A percentile compares a stretch with the other conserved stretches of the same genome.
phyloP scores from a whole-genome alignment of 148 eudicot species.

The Salicornia ramosissima region DNA sequence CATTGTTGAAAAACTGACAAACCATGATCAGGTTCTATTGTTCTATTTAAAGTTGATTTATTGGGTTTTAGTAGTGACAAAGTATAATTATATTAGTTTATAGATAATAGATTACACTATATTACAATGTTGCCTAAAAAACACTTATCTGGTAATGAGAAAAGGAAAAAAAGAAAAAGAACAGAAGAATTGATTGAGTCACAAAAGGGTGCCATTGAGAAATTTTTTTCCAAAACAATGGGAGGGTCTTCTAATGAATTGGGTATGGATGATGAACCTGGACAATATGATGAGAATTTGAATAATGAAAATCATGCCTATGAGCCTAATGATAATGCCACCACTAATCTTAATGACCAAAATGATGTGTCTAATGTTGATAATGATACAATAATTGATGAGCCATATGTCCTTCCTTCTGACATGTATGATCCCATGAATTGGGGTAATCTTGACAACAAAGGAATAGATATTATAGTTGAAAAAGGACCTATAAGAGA shows the following conservation, averaged over 20 bases:
- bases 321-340: not conserved
- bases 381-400: not conserved
- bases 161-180: not conserved
- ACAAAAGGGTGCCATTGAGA: not conserved
- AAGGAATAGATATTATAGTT: too few relatives aligned
- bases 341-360: not conserved
- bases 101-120: too few relatives aligned
- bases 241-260: not conserved
- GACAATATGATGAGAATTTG: not conserved
- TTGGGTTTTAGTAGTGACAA: not conserved
- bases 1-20: too few relatives aligned
- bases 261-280: not conserved
- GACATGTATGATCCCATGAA: too few relatives aligned
- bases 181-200: too few relatives aligned
- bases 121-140: constrained; percentile 2
- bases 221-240: not conserved
- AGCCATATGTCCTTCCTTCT: too few relatives aligned
- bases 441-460: too few relatives aligned
- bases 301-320: not conserved
- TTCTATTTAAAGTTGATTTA: too few relatives aligned
- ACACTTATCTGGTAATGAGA: not conserved
- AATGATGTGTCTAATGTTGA: not conserved
- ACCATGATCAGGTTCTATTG: too few relatives aligned
- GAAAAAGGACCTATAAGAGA: too few relatives aligned
- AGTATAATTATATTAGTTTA: not conserved